Evolutionary conservation across 1,139 yeast species (phyloP).

Genomic region (Suhomyces chickasaworum): DNA sequence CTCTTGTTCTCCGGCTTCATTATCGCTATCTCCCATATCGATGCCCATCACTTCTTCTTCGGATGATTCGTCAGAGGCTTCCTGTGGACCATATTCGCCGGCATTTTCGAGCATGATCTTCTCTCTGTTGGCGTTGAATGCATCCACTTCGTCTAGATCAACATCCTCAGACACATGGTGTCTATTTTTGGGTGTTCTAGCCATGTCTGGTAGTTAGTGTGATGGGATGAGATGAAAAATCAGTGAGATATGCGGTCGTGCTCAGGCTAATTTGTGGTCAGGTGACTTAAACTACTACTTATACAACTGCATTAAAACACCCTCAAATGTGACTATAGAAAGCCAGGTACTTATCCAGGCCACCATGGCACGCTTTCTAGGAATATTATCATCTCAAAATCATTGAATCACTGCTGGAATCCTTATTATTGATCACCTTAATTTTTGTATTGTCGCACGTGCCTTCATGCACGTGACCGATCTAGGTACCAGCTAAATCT

Average conservation of each 20-base stretch:
- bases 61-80: constrained; percentile 39
- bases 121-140: constrained; percentile 67
- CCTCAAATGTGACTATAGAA: too few species aligned
- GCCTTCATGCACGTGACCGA: background rate
- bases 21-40: constrained; percentile 30
- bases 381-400: too few species aligned
- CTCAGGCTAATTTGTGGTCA: background rate
- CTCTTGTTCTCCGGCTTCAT: constrained; percentile 34
- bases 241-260: background rate
- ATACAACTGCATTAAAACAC: too few species aligned
- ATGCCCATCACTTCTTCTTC: constrained; percentile 55
- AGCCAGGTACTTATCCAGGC: too few species aligned
- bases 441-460: background rate
- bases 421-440: too few species aligned
- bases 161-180: constrained; percentile 25
- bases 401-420: too few species aligned
- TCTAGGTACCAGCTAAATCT: too few species aligned
- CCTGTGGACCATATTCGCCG: constrained; percentile 39
- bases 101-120: constrained; percentile 62
- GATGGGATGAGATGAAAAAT: constrained; percentile 7
- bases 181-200: constrained; percentile 9
- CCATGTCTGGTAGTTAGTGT: constrained; percentile 6
- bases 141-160: constrained; percentile 69
- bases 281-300: too few species aligned
- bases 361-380: too few species aligned